Conservation (phyloP, 1,139 yeast species). For the Blastobotrys persicus region DNA sequence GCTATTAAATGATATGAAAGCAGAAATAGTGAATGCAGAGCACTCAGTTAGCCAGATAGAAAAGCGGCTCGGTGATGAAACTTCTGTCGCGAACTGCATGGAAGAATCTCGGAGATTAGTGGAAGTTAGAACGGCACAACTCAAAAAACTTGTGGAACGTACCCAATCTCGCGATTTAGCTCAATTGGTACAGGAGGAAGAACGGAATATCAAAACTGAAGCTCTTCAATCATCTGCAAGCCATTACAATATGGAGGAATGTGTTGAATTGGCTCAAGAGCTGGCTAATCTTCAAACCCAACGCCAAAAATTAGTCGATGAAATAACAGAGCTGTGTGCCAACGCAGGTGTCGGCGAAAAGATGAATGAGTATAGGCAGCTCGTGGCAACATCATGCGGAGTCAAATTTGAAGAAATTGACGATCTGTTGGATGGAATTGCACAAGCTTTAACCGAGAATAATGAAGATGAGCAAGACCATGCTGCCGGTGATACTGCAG, state of each 20-base stretch:
- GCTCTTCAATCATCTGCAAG: constrained; percentile 22
- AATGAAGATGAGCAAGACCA: constrained; percentile 20
- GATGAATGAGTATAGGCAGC: constrained; percentile 75
- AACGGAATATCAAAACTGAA: constrained; percentile 41
- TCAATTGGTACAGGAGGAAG: constrained; percentile 46
- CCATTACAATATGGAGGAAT: constrained; percentile 25
- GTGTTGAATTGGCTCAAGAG: constrained; percentile 39
- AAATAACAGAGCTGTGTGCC: constrained; percentile 48
- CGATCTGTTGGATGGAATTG: constrained; percentile 60
- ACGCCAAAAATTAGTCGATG: constrained; percentile 46
- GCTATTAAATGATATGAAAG: constrained; percentile 41
- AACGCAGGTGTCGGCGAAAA: constrained; percentile 50
- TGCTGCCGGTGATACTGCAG: constrained; percentile 38
- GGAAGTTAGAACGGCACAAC: constrained; percentile 34
- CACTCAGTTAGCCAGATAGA: constrained; percentile 34
- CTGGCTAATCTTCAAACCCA: constrained; percentile 48
- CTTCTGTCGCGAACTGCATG: constrained; percentile 28
- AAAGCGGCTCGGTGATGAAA: constrained; percentile 35
- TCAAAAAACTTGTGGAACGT: constrained; percentile 49
- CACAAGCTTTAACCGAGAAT: constrained; percentile 39
- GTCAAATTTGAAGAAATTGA: constrained; percentile 78
- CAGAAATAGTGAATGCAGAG: constrained; percentile 40
- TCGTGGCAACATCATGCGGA: constrained; percentile 82
- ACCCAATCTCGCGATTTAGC: constrained; percentile 57
- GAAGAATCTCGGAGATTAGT: constrained; percentile 22